These are phyloP conservation scores for Podospora australis DNA, from an alignment of 495 filamentous ascomycete genomes.

Conservation along the genomic window DNA sequence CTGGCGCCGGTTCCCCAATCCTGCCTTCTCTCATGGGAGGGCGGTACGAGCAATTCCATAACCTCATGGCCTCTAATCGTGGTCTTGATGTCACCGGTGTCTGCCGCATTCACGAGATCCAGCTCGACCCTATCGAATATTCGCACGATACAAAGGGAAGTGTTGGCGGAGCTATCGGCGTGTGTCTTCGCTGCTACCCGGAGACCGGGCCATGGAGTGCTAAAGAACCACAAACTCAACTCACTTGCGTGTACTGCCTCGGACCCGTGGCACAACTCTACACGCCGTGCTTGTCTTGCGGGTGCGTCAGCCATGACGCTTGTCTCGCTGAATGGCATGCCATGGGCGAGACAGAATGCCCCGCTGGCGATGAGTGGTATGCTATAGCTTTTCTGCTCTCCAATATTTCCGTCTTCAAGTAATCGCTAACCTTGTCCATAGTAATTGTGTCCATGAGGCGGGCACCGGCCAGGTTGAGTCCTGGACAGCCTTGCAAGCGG, in stretches of 20 bases:
- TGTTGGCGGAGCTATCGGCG: conserved; percentile 46
- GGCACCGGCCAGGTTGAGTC: conserved; percentile 34
- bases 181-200: conserved; percentile 41
- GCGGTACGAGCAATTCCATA: conserved; percentile 38
- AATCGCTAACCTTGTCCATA: too few relatives aligned
- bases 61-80: conserved; percentile 33
- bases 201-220: conserved; percentile 37
- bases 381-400: too few relatives aligned
- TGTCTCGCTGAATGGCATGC: conserved; percentile 49
- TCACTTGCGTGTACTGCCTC: conserved; percentile 54
- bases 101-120: conserved; percentile 51
- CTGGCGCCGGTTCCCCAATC: conserved; percentile 36
- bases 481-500: conserved; percentile 25
- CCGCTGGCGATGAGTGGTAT: conserved; percentile 46
- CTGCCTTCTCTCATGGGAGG: conserved; percentile 36
- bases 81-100: conserved; percentile 55
- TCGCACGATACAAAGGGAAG: conserved; percentile 19
- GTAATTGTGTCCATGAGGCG: conserved; percentile 37
- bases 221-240: conserved; percentile 42
- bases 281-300: conserved; percentile 52
- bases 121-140: conserved; percentile 44
- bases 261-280: conserved; percentile 52
- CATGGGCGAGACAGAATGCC: conserved; percentile 39
- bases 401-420: too few relatives aligned
- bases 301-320: conserved; percentile 52